Evolutionary conservation across 768 basidiomycete species (phyloP), one percentile per base, ranked within the genome.

Genomic region (Strobilomyces confusus): DNA sequence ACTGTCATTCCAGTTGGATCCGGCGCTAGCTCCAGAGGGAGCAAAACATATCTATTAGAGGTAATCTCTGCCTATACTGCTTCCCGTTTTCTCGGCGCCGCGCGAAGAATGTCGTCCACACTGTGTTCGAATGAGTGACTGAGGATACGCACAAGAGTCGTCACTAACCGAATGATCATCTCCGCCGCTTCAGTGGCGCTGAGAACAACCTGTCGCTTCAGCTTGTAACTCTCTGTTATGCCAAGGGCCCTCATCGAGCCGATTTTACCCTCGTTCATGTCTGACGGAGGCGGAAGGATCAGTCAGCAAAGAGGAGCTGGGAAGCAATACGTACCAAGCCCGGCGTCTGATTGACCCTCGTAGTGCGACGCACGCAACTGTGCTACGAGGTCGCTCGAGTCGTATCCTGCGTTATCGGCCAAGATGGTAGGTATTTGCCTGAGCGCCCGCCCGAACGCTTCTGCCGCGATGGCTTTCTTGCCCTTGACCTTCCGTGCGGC

Each of bases 341-440:
- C 97, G 43, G 93, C 85, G 63, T 98, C 93, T 4, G 72, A 58
- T 58, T 84, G 78, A 4, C 95, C 94, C 59, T 93, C 93, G 68
- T 89, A 95, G 71, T 99, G 97, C 11, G 94, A 93, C 1, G 95
- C 95, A 50, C 97, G 77, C 33, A 99, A 77, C 63, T 80, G 84
- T 30, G 93, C 77, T 14, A 98, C 95, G 20, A 99, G 79, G 63
- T 99, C 97, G 12, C 89, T 88, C n/a, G 93, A 95, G 69, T 99
- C 97, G 70, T 89, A 95, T 0, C 97, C 97, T 8, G 95, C 97
- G 63, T 99, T 99, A 68, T 98, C 97, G 11, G 95, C 93, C 26
- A 99, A 78, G 63, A 98, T 97, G 0, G 86, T 97, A 1, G 97
- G 97, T 63, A 99, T 97, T 77, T 93, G 92, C 57, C 95, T 77